Evolutionary conservation across 768 basidiomycete genomes (phyloP).

Genomic region (Fibroporia radiculosa): DNA sequence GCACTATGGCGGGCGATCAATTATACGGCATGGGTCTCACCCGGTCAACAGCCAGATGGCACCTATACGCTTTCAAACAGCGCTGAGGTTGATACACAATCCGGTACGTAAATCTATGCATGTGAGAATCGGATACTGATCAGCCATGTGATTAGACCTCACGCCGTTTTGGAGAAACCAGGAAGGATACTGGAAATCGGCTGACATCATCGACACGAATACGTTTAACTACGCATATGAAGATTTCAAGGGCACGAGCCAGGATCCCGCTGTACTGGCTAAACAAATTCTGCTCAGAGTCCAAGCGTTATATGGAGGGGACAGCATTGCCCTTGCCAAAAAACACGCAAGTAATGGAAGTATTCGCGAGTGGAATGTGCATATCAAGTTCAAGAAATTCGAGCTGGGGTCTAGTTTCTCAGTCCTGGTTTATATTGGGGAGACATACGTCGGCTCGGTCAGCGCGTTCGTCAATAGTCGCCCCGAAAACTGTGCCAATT

Average conservation of each 20-base stretch:
- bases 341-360: not conserved
- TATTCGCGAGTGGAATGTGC: constrained; percentile 34
- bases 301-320: constrained; percentile 24
- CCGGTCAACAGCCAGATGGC: constrained; percentile 2
- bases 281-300: constrained; percentile 28
- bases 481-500: constrained; percentile 33
- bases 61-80: constrained; percentile 9
- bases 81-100: constrained; percentile 9
- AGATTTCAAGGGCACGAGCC: constrained; percentile 36
- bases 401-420: constrained; percentile 36
- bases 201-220: constrained; percentile 18
- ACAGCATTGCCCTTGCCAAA: not conserved
- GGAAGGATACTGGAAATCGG: constrained; percentile 32
- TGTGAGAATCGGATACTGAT: not conserved
- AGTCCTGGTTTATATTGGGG: constrained; percentile 43
- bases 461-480: constrained; percentile 33
- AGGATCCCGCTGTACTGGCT: constrained; percentile 22
- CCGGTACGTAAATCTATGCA: constrained; percentile 1
- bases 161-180: constrained; percentile 40
- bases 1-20: constrained; percentile 44
- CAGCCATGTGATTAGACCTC: constrained; percentile 23
- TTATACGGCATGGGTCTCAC: constrained; percentile 30
- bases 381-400: constrained; percentile 34
- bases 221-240: constrained; percentile 42
- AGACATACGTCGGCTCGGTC: constrained; percentile 36